Conservation (phyloP, 305 asterid species). For the Solanum hybrid region DNA sequence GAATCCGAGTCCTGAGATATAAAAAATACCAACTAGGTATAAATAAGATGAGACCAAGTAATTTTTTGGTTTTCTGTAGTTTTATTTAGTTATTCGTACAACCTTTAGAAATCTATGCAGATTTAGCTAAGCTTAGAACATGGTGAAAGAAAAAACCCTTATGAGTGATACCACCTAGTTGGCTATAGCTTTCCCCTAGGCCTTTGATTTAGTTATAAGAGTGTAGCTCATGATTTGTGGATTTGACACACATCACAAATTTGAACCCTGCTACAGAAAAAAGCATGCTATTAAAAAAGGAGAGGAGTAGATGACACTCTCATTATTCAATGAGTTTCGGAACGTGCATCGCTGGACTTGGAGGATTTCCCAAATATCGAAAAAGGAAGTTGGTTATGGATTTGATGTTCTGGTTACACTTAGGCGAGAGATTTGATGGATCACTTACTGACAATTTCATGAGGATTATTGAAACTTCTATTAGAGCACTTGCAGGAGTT, state of each 20-base stretch:
- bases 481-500: conserved; percentile 59
- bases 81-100: background rate
- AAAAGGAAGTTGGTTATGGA: background rate
- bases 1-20: background rate
- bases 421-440: conserved; percentile 32
- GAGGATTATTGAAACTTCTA: conserved; percentile 40
- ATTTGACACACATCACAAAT: background rate
- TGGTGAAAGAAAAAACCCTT: background rate
- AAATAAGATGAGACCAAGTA: background rate
- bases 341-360: background rate
- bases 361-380: background rate
- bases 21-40: background rate
- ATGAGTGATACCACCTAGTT: background rate
- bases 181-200: background rate
- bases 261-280: background rate
- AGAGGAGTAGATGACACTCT: background rate
- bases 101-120: background rate
- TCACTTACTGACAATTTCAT: conserved; percentile 26
- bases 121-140: background rate
- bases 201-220: background rate
- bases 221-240: background rate
- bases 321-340: background rate
- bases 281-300: background rate
- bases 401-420: background rate
- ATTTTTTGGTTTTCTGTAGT: background rate